Conservation (phyloP, 2,329 filamentous ascomycete species). For the Penicillium sp. region DNA sequence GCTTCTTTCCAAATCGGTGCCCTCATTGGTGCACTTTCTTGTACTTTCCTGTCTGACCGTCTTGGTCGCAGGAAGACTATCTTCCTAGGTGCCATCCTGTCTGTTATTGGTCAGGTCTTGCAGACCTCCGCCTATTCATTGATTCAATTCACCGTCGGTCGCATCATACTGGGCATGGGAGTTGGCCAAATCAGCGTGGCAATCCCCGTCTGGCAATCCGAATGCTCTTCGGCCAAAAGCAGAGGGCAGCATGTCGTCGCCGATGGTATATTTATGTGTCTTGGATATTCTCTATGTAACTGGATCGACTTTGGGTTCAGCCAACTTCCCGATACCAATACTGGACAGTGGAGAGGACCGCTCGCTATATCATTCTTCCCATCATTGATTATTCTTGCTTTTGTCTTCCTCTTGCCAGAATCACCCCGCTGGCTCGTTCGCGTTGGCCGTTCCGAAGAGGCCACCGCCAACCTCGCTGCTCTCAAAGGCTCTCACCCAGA, state of each 20-base stretch:
- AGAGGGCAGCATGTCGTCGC: constrained; percentile 51
- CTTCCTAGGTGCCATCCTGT: constrained; percentile 44
- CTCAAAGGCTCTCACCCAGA: constrained; percentile 14
- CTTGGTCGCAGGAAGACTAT: constrained; percentile 52
- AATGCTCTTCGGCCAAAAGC: constrained; percentile 49
- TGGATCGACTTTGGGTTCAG: constrained; percentile 53
- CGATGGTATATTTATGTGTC: constrained; percentile 47
- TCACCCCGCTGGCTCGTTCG: constrained; percentile 25
- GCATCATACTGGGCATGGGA: constrained; percentile 51
- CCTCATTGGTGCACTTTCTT: constrained; percentile 24
- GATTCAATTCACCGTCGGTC: constrained; percentile 49
- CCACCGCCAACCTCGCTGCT: constrained; percentile 14
- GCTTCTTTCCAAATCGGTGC: constrained; percentile 25
- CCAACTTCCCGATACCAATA: constrained; percentile 42
- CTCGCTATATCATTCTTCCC: constrained; percentile 56
- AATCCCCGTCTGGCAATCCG: constrained; percentile 51
- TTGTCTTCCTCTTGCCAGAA: background rate
- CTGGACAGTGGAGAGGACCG: constrained; percentile 54
- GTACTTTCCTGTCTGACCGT: constrained; percentile 41
- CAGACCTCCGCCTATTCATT: constrained; percentile 49
- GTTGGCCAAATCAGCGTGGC: constrained; percentile 51
- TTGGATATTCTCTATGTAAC: constrained; percentile 25
- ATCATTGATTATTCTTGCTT: background rate
- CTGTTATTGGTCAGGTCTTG: constrained; percentile 33
- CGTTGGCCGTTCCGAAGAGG: constrained; percentile 20